A percentile compares a stretch with the other conserved stretches of the same genome.
Evolutionary conservation across 202 grass and related monocot genomes (phyloP).

Genomic region (Bolboschoenoplectus hybrid): DNA sequence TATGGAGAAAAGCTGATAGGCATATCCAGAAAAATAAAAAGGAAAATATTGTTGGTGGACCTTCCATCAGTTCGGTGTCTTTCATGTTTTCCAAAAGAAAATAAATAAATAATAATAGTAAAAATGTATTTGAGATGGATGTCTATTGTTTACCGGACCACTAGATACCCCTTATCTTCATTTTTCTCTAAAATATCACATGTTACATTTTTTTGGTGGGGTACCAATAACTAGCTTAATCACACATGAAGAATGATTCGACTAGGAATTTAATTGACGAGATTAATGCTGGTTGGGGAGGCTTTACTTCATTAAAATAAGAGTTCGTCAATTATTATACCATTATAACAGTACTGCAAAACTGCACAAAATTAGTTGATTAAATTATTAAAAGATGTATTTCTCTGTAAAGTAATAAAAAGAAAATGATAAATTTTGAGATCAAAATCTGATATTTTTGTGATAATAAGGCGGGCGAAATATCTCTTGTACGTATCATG

Average conservation of each 20-base stretch:
- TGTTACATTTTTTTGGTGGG: not conserved
- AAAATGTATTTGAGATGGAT: not conserved
- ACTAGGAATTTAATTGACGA: not conserved
- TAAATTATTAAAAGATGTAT: not conserved
- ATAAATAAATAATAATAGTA: not conserved
- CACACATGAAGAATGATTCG: not conserved
- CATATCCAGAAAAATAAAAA: not conserved
- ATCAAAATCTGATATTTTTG: too few species aligned
- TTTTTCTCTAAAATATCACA: not conserved
- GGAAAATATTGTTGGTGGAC: not conserved
- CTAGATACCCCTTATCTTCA: not conserved
- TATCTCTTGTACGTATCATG: not conserved
- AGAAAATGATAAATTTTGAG: too few species aligned
- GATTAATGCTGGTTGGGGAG: not conserved
- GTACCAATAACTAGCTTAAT: not conserved
- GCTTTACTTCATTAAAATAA: not conserved
- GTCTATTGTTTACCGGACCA: not conserved
- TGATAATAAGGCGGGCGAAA: too few species aligned
- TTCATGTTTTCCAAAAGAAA: not conserved
- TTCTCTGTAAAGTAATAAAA: too few species aligned
- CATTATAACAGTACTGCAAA: not conserved
- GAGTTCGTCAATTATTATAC: not conserved
- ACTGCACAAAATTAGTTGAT: not conserved
- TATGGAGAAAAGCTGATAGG: not conserved
- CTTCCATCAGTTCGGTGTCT: not conserved